Evolutionary conservation across 2,329 filamentous ascomycete species (phyloP).

Genomic region (Alternaria ethzedia): DNA sequence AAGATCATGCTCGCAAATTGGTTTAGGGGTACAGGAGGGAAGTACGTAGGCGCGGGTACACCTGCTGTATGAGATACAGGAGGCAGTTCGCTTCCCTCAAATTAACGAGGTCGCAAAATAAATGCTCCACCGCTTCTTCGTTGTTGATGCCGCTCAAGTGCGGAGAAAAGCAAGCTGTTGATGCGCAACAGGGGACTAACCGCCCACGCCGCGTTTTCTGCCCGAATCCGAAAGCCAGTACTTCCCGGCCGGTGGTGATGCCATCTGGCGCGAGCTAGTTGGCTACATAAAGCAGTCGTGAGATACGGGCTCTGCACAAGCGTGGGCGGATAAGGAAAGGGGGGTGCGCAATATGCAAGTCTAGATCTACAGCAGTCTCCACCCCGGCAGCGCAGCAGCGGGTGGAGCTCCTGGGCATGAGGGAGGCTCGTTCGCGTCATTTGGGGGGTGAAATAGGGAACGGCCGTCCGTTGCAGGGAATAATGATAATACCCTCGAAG

Average conservation of each 20-base stretch:
- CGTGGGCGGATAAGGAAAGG: constrained; percentile 15
- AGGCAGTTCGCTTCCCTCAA: not conserved
- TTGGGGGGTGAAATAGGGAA: constrained; percentile 27
- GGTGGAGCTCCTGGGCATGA: constrained; percentile 2
- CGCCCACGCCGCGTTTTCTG: not conserved
- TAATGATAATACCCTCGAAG: not conserved
- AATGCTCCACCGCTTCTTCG: not conserved
- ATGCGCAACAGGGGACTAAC: not conserved
- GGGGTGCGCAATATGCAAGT: constrained; percentile 12
- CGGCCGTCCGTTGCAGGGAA: constrained; percentile 4
- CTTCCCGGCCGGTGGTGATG: not conserved
- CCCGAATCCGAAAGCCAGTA: not conserved
- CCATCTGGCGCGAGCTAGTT: constrained; percentile 3
- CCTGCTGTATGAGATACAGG: not conserved
- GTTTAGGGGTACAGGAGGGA: not conserved
- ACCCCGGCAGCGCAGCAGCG: constrained; percentile 1
- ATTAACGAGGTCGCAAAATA: not conserved
- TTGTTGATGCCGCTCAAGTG: not conserved
- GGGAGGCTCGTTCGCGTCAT: constrained; percentile 22
- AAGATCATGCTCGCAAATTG: not conserved
- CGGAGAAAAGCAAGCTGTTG: not conserved
- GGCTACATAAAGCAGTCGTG: not conserved
- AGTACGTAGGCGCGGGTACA: not conserved
- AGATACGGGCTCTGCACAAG: not conserved
- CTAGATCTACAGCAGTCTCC: constrained; percentile 5